A percentile compares a stretch with the other conserved stretches of the same genome.
Evolutionary conservation across 2,329 filamentous ascomycete genomes (phyloP).

Genomic region (Curvularia lunata): DNA sequence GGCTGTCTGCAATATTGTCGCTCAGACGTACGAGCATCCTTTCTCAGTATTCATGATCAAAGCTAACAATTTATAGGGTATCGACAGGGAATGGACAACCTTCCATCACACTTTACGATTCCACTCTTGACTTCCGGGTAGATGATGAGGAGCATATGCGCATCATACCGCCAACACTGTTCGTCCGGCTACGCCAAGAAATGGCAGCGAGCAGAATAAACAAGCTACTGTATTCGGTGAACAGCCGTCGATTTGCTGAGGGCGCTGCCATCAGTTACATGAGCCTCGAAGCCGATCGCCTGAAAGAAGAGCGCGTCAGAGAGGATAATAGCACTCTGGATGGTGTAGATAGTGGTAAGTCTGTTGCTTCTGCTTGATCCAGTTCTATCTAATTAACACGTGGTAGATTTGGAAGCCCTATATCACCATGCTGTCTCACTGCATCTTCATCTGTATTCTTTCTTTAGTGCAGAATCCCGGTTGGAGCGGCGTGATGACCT

Average conservation of each 20-base stretch:
- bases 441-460: slow-evolving; percentile 78
- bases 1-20: slow-evolving; percentile 85
- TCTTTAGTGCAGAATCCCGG: slow-evolving; percentile 78
- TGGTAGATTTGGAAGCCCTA: slow-evolving; percentile 58
- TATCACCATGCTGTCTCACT: slow-evolving; percentile 76
- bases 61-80: slow-evolving; percentile 57
- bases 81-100: slow-evolving; percentile 86
- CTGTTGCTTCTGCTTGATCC: not conserved
- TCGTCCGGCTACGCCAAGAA: slow-evolving; percentile 47
- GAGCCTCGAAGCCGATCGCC: slow-evolving; percentile 44
- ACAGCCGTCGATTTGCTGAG: slow-evolving; percentile 41
- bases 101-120: slow-evolving; percentile 78
- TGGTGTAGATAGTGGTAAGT: slow-evolving; percentile 44
- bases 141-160: slow-evolving; percentile 49
- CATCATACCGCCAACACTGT: slow-evolving; percentile 45
- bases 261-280: slow-evolving; percentile 43
- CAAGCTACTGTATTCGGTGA: slow-evolving; percentile 46
- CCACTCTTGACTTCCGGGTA: slow-evolving; percentile 62
- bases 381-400: slow-evolving; percentile 30
- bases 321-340: slow-evolving; percentile 33
- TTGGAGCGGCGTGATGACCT: slow-evolving; percentile 67
- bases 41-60: slow-evolving; percentile 14
- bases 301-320: slow-evolving; percentile 43
- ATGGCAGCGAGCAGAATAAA: slow-evolving; percentile 49
- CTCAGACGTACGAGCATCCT: slow-evolving; percentile 63